Evolutionary conservation across 192 early-diverging fungal species (phyloP).

Genomic region (Backusella parvicylindrica): DNA sequence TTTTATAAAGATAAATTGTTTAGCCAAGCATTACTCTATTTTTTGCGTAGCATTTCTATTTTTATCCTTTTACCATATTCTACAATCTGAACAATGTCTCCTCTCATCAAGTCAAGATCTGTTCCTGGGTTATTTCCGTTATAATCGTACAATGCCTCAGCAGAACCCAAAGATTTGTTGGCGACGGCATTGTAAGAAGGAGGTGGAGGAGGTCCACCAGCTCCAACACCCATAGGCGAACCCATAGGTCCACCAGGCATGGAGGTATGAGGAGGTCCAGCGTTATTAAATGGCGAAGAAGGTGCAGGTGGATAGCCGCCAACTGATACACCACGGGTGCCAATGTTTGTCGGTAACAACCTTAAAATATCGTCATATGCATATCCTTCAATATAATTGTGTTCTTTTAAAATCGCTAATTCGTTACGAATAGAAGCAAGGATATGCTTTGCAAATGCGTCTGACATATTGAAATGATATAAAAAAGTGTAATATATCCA

Average conservation of each 20-base stretch:
- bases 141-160: slow-evolving; percentile 63
- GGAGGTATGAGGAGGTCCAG: neutral
- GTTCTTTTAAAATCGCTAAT: slow-evolving; percentile 18
- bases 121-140: slow-evolving; percentile 45
- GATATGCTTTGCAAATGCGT: slow-evolving; percentile 15
- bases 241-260: neutral
- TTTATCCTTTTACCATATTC: slow-evolving; percentile 28
- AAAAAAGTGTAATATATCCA: neutral
- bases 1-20: neutral
- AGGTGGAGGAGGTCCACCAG: slow-evolving; percentile 14
- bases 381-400: slow-evolving; percentile 16
- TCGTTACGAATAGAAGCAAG: slow-evolving; percentile 25
- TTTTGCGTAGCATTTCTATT: neutral
- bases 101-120: slow-evolving; percentile 58
- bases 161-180: slow-evolving; percentile 22
- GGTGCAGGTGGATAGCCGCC: slow-evolving; percentile 8
- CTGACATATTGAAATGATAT: neutral
- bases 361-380: slow-evolving; percentile 25
- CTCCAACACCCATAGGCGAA: neutral
- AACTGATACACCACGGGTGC: neutral
- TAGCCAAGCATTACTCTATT: neutral
- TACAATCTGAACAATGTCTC: slow-evolving; percentile 54
- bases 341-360: slow-evolving; percentile 12
- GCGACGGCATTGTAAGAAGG: neutral
- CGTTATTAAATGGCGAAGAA: neutral